phyloP scores from a whole-genome alignment of 495 filamentous ascomycete genomes.

The Neurospora hispaniola region DNA sequence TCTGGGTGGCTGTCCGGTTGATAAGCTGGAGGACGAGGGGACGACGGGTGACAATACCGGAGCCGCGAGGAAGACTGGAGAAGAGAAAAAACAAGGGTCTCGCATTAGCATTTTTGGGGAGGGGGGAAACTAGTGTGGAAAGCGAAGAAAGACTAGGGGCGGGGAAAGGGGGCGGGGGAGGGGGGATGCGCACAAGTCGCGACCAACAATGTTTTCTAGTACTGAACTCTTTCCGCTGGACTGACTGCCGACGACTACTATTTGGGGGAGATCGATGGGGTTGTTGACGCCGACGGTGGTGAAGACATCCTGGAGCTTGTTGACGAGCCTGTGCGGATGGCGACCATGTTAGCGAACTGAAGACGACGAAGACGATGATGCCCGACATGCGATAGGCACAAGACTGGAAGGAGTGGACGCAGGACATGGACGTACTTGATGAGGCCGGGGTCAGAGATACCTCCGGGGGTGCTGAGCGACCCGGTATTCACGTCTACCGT shows the following conservation, averaged over 20 bases:
- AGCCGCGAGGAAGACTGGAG: constrained; percentile 84
- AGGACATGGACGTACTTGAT: constrained; percentile 37
- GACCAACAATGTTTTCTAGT: constrained; percentile 95
- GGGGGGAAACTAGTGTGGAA: not conserved
- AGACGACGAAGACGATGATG: constrained; percentile 1
- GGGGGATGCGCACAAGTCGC: constrained; percentile 74
- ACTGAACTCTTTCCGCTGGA: constrained; percentile 99
- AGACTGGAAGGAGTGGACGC: not conserved
- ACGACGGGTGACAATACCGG: constrained; percentile 93
- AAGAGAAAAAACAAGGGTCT: constrained; percentile 1
- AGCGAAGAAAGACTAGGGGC: constrained; percentile 2
- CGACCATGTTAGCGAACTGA: constrained; percentile 18
- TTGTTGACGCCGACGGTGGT: constrained; percentile 97
- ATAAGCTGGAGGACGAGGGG: constrained; percentile 97
- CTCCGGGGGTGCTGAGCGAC: constrained; percentile 33
- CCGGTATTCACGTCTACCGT: constrained; percentile 17
- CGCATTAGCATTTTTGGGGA: constrained; percentile 4
- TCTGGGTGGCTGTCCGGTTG: constrained; percentile 62
- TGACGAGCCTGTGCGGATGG: constrained; percentile 63
- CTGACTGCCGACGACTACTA: constrained; percentile 96
- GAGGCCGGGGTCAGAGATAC: constrained; percentile 49
- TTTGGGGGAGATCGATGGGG: constrained; percentile 98
- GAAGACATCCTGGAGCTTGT: constrained; percentile 99
- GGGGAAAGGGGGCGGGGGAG: constrained; percentile 4
- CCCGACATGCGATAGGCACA: constrained; percentile 8